Percentiles rank a stretch among this genome's conserved stretches.
Conservation (phyloP, 1,139 yeast genomes). For the Lodderomyces beijingensis region DNA sequence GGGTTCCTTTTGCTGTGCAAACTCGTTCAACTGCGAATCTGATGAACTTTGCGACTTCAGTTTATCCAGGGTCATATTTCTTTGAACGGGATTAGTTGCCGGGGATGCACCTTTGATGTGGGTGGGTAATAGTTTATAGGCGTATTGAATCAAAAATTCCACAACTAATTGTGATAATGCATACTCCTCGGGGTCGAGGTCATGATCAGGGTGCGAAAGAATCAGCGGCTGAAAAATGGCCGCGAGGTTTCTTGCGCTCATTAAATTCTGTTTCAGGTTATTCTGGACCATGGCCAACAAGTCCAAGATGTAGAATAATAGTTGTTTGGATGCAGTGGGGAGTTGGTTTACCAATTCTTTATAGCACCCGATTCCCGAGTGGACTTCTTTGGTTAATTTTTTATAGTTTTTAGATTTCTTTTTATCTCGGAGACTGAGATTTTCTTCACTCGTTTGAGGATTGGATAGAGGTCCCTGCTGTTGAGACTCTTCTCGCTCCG, state of each 20-base stretch:
- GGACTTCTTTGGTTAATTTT: conserved; percentile 55
- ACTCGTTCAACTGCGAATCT: not conserved
- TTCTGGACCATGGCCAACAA: conserved; percentile 81
- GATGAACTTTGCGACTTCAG: not conserved
- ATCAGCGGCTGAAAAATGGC: conserved; percentile 96
- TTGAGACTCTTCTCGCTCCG: not conserved
- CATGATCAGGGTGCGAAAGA: conserved; percentile 87
- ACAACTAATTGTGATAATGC: conserved; percentile 83
- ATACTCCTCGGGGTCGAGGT: conserved; percentile 87
- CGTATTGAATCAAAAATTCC: conserved; percentile 84
- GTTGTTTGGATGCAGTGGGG: conserved; percentile 71
- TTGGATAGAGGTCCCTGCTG: not conserved
- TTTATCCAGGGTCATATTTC: not conserved
- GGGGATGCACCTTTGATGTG: conserved; percentile 13
- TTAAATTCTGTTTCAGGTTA: conserved; percentile 70
- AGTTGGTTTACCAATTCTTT: conserved; percentile 61
- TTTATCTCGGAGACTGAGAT: conserved; percentile 5
- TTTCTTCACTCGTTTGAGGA: conserved; percentile 8
- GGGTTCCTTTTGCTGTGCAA: not conserved
- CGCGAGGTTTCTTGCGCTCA: conserved; percentile 91
- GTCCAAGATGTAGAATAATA: conserved; percentile 85
- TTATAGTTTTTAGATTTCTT: conserved; percentile 34
- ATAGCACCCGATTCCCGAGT: conserved; percentile 67
- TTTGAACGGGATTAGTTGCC: not conserved
- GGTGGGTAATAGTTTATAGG: conserved; percentile 67